Evolutionary conservation across 1,139 yeast genomes (phyloP).

Genomic region (Nakaseomyces bracarensis): DNA sequence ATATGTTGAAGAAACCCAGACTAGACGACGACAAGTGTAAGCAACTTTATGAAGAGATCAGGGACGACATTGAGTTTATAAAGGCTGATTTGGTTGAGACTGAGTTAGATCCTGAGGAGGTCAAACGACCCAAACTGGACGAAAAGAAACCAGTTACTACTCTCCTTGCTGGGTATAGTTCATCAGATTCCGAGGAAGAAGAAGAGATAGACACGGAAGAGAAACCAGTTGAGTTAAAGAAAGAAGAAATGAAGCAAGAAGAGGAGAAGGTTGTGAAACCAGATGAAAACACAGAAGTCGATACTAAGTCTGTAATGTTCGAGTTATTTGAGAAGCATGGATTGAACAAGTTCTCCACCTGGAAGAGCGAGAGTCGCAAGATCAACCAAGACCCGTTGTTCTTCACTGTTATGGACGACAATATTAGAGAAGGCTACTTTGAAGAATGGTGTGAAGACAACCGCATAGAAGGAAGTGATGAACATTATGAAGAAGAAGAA

Average conservation of each 20-base stretch:
- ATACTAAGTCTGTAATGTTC: constrained; percentile 9
- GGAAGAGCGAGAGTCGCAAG: constrained; percentile 23
- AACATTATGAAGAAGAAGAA: constrained; percentile 13
- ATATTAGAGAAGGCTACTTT: constrained; percentile 19
- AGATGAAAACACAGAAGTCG: neutral
- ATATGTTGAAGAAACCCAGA: constrained; percentile 25
- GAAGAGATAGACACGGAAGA: constrained; percentile 9
- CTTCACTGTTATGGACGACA: constrained; percentile 17
- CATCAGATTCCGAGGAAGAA: constrained; percentile 10
- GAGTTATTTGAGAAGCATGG: constrained; percentile 17
- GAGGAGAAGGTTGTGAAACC: neutral
- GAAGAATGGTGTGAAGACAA: constrained; percentile 26
- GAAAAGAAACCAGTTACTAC: neutral
- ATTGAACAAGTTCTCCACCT: constrained; percentile 25
- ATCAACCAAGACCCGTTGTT: constrained; percentile 21
- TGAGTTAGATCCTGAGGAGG: neutral
- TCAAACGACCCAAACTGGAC: neutral
- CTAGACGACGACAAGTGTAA: constrained; percentile 11
- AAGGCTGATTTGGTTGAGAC: neutral
- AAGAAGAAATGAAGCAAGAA: constrained; percentile 1
- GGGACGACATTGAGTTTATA: constrained; percentile 14
- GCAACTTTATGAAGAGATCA: constrained; percentile 23
- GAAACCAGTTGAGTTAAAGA: constrained; percentile 8
- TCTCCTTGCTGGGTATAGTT: constrained; percentile 11
- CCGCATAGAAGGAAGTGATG: constrained; percentile 6